These are phyloP conservation scores for Isochrysis galbana DNA, from an alignment of 78 protist genomes.

Conservation along the genomic window DNA sequence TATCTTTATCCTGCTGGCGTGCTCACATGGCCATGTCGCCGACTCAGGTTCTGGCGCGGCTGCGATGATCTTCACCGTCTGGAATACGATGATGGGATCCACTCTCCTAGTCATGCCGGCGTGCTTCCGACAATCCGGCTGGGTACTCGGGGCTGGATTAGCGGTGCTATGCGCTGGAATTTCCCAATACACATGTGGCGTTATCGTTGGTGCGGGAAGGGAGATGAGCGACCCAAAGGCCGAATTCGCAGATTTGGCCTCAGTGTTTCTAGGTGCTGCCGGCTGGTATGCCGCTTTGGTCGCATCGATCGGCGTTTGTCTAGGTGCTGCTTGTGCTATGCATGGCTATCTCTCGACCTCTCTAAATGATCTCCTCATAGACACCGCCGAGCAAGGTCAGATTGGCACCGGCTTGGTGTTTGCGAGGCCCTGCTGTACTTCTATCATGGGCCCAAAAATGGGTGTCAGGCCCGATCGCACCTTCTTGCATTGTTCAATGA, in stretches of 20 bases:
- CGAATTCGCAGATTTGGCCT: not conserved
- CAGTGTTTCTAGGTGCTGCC: not conserved
- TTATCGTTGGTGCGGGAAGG: not conserved
- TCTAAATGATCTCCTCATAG: not conserved
- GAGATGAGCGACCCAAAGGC: not conserved
- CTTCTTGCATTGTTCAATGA: too few species aligned
- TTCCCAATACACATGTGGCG: not conserved
- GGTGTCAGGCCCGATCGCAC: too few species aligned
- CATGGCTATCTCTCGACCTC: not conserved
- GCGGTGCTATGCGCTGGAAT: not conserved
- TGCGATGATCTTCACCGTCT: not conserved
- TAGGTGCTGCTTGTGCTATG: not conserved
- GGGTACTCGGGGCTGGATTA: not conserved
- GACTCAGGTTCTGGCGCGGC: not conserved
- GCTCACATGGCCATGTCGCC: too few species aligned
- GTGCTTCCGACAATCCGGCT: not conserved
- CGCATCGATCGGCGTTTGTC: not conserved
- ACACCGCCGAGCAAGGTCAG: not conserved
- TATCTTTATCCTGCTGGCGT: too few species aligned
- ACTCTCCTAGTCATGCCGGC: not conserved
- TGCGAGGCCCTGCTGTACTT: too few species aligned
- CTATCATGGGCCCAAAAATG: too few species aligned
- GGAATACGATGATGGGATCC: constrained; percentile 1
- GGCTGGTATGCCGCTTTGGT: not conserved
- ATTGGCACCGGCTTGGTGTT: not conserved